Percentiles rank a stretch among this genome's conserved stretches.
Conservation (phyloP, 441 rosid species). For the Gossypium trilobum region DNA sequence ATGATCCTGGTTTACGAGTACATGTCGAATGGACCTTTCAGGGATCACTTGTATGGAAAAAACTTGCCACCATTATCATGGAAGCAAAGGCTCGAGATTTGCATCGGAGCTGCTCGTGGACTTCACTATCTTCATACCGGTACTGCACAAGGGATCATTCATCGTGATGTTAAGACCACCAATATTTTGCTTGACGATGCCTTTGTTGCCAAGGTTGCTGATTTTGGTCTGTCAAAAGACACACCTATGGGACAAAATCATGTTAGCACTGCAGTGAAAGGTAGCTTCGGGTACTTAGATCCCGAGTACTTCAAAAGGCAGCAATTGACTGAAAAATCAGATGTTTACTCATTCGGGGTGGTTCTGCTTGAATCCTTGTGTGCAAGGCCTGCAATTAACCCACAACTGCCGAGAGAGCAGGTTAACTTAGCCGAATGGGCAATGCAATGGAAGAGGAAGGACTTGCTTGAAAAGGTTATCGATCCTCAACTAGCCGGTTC, state of each 20-base stretch:
- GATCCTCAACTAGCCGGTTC: slow-evolving; percentile 63
- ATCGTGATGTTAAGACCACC: slow-evolving; percentile 79
- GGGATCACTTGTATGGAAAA: slow-evolving; percentile 79
- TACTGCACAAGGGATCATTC: slow-evolving; percentile 81
- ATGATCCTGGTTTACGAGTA: slow-evolving; percentile 87
- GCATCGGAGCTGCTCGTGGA: slow-evolving; percentile 72
- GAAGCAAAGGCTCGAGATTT: slow-evolving; percentile 80
- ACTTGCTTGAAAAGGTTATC: slow-evolving; percentile 59
- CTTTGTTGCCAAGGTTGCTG: slow-evolving; percentile 81
- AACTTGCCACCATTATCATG: slow-evolving; percentile 51
- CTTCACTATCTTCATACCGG: slow-evolving; percentile 86
- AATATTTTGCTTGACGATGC: slow-evolving; percentile 69
- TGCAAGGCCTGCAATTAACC: slow-evolving; percentile 71
- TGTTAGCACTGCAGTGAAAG: slow-evolving; percentile 88
- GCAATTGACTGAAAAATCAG: slow-evolving; percentile 70
- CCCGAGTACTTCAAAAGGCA: slow-evolving; percentile 80
- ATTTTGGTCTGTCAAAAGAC: slow-evolving; percentile 80
- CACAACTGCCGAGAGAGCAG: slow-evolving; percentile 64
- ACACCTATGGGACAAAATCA: slow-evolving; percentile 64
- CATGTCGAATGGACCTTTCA: slow-evolving; percentile 80
- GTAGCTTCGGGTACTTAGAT: slow-evolving; percentile 76
- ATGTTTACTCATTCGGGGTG: slow-evolving; percentile 85
- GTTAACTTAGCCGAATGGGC: slow-evolving; percentile 93
- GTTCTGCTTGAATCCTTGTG: slow-evolving; percentile 71
- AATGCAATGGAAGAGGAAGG: slow-evolving; percentile 85